Conservation (phyloP, 345 rosid species). For the Cardamine occulta region DNA sequence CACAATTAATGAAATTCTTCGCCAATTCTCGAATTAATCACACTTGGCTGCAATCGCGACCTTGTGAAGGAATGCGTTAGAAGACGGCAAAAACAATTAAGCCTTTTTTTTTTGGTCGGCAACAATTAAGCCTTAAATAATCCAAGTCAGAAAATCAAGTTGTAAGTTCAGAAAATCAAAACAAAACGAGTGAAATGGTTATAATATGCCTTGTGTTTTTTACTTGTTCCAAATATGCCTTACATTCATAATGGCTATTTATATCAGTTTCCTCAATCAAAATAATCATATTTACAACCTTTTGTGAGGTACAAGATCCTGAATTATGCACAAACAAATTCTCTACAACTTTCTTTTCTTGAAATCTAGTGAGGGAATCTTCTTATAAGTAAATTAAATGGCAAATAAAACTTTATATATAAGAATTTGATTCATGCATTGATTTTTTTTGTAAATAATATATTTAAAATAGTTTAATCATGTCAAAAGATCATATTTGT, state of each 20-base stretch:
- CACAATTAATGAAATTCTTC: not conserved
- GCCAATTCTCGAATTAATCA: not conserved
- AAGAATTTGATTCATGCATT: not conserved
- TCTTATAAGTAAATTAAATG: not conserved
- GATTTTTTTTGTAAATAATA: not conserved
- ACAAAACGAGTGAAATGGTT: not conserved
- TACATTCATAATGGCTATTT: not conserved
- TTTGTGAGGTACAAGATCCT: not conserved
- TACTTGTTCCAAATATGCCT: not conserved
- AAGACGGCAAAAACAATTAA: not conserved
- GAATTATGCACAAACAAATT: not conserved
- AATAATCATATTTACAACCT: constrained; percentile 3
- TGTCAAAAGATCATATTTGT: not conserved
- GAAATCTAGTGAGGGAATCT: not conserved
- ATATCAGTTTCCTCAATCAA: not conserved
- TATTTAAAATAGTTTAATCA: not conserved
- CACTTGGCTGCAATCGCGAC: not conserved
- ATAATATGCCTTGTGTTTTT: not conserved
- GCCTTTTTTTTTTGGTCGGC: not conserved
- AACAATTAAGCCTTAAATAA: not conserved
- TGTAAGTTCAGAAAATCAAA: not conserved
- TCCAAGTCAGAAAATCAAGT: not conserved
- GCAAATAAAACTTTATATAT: not conserved
- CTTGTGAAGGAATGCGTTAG: not conserved
- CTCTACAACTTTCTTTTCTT: not conserved